Conservation (phyloP, 345 rosid genomes). For the Melastoma malabathricum region DNA sequence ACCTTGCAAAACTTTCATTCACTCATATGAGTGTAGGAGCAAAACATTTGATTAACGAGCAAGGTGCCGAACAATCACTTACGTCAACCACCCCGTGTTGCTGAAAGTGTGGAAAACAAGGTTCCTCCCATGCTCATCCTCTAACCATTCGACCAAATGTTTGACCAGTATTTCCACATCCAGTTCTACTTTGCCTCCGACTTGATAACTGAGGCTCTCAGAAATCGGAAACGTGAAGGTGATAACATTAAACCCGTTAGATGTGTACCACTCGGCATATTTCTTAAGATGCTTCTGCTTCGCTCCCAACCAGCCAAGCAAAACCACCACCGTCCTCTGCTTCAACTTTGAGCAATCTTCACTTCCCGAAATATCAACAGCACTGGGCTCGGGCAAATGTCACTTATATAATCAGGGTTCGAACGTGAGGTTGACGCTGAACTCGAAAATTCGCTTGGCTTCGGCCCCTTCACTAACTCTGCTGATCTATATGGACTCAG, state of each 20-base stretch:
- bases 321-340: conserved; percentile 78
- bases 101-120: conserved; percentile 94
- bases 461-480: conserved; percentile 53
- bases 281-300: conserved; percentile 87
- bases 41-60: background rate
- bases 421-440: conserved; percentile 26
- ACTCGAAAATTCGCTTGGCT: conserved; percentile 22
- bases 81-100: conserved; percentile 98
- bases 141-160: conserved; percentile 88
- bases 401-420: conserved; percentile 56
- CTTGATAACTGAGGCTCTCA: conserved; percentile 73
- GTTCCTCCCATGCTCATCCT: conserved; percentile 69
- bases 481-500: conserved; percentile 51
- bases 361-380: conserved; percentile 41
- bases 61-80: conserved; percentile 14
- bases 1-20: too few species aligned
- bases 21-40: background rate
- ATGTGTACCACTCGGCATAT: conserved; percentile 94
- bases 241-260: conserved; percentile 82
- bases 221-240: conserved; percentile 87
- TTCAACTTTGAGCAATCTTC: conserved; percentile 43
- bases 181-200: conserved; percentile 88
- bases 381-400: conserved; percentile 68
- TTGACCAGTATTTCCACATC: conserved; percentile 63
- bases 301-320: conserved; percentile 97